Base-by-base conservation (phyloP, 2,329 filamentous ascomycete genomes). In the Aureobasidium lini region DNA sequence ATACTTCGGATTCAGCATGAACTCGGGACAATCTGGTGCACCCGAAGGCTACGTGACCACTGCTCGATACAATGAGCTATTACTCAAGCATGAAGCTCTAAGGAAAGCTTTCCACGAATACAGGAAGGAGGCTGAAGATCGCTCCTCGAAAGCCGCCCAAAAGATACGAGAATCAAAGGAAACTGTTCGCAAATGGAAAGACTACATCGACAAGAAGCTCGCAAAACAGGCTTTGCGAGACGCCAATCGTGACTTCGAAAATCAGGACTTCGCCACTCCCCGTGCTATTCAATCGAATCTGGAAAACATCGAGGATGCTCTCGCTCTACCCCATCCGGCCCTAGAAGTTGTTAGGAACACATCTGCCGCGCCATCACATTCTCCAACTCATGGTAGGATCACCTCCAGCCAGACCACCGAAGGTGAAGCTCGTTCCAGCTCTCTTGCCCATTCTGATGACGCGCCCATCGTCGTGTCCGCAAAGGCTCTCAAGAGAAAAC, bases 401-500 rank as follows among this genome's bases (percentile, higher is more conserved):
- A 66, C 66, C 13, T 79, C 76, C 1, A 78, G 75, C 59, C 76
- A 78, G 62, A 77, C 73, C 2, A 79, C 76, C 5, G 71, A 73
- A 50, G 70, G 71, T 43, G 72, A 75, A 53, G 62, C 47, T 44
- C 15, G 34, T 44, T 47, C 44, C 6, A 59, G 60, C 18, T 61
- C 60, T 10, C 39, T 32, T 13, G 59, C 57, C 7, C 44, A 57
- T 18, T 61, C 60, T 8, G 73, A 77, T n/a, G 71, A 73, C 47
- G 63, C 70, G 15, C 76, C 76, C 4, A 63, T 74, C 23, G 65
- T 79, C 31, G 67, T 79, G 0, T 77, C 72, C 8, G 69, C 71
- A 46, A 69, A 75, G 23, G 69, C 71, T 1, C 65, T 79, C 9
- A 79, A 77, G 63, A 75, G 76, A 6, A 78, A 75, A 62, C 66